These are phyloP conservation scores for Apiospora rasikravindrae DNA, from an alignment of 2,329 filamentous ascomycete species.

Conservation along the genomic window DNA sequence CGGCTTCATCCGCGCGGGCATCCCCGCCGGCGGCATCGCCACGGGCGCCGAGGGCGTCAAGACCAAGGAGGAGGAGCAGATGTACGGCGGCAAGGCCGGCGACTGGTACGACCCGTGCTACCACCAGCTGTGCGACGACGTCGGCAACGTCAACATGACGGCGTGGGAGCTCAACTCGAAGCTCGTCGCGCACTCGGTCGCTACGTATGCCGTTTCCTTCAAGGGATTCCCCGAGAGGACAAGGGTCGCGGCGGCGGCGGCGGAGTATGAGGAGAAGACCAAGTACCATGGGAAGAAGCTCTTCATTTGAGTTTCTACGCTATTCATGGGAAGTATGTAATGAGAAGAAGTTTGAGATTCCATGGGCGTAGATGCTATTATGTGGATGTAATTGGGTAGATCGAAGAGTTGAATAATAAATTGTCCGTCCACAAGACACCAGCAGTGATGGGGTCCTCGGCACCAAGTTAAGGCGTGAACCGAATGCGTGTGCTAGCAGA, in stretches of 20 bases:
- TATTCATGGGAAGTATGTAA: neutral
- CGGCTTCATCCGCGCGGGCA: conserved; percentile 74
- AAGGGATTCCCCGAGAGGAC: conserved; percentile 66
- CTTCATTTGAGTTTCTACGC: conserved; percentile 44
- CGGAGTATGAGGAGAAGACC: conserved; percentile 40
- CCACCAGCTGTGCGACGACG: conserved; percentile 66
- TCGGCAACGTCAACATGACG: conserved; percentile 61
- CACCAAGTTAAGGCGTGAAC: too few species aligned
- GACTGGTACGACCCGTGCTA: conserved; percentile 65
- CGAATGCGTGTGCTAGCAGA: too few species aligned
- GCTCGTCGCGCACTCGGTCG: conserved; percentile 75
- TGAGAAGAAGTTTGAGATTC: neutral
- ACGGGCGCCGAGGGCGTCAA: conserved; percentile 81
- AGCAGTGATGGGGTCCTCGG: too few species aligned
- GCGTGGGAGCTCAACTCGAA: conserved; percentile 68
- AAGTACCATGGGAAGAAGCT: conserved; percentile 59
- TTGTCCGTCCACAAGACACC: neutral
- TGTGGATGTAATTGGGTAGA: neutral
- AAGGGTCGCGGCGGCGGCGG: conserved; percentile 32
- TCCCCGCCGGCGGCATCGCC: conserved; percentile 76
- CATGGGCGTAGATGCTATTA: neutral
- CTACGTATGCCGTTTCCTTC: conserved; percentile 70
- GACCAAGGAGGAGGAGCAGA: conserved; percentile 65
- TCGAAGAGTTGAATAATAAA: neutral
- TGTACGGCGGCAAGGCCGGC: conserved; percentile 75